These are phyloP conservation scores for Phalaenopsis equestris DNA, from an alignment of 106 monocot genomes.

Conservation along the genomic window DNA sequence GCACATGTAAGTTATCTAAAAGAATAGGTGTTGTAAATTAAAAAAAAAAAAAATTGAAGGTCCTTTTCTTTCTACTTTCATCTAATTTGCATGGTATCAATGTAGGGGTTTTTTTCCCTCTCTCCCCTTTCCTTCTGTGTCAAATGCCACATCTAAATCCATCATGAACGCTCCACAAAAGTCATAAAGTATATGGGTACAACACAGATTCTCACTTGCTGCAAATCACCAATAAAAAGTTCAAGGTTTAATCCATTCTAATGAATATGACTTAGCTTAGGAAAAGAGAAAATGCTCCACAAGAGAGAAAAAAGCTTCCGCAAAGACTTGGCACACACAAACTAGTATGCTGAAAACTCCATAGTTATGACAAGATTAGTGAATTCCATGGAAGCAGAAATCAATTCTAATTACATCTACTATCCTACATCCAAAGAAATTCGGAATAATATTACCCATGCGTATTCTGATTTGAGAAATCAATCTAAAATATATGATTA, in stretches of 20 bases:
- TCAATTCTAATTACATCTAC: not conserved
- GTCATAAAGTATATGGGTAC: no score
- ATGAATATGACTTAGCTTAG: not conserved
- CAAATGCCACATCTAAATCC: no score
- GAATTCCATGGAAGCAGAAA: not conserved
- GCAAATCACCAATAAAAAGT: slow-evolving; percentile 8
- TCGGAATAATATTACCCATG: not conserved
- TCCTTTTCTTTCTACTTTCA: no score
- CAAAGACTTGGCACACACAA: not conserved
- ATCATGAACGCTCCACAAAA: no score
- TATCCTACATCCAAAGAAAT: not conserved
- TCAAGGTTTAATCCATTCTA: not conserved
- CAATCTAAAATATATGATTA: not conserved
- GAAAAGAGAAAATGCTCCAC: not conserved
- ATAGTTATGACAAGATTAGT: not conserved
- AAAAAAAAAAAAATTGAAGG: no score
- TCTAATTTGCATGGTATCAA: no score
- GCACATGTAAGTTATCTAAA: no score
- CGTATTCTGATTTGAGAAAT: slow-evolving; percentile 5
- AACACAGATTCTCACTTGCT: not conserved
- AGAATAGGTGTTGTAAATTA: no score
- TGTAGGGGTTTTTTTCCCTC: no score
- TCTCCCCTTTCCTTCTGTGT: no score
- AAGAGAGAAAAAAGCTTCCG: not conserved
- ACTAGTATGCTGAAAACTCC: not conserved